phyloP scores from a whole-genome alignment of 768 basidiomycete genomes.

The Strobilomyces echinocephalus region DNA sequence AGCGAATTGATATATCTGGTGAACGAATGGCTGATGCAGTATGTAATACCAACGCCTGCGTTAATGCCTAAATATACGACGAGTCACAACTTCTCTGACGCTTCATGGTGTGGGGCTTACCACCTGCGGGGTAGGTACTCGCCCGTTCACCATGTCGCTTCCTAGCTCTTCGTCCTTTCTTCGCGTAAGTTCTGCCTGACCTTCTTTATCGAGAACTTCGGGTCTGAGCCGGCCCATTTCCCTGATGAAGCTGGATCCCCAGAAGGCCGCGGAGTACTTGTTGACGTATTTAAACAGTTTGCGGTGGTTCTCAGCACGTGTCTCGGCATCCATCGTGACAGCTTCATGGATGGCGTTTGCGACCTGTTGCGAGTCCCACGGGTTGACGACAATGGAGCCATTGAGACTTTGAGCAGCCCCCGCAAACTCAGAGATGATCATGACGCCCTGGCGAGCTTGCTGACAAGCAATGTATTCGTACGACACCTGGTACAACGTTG shows the following conservation, averaged over 20 bases:
- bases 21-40: slow-evolving; percentile 12
- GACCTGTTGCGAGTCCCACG: slow-evolving; percentile 98
- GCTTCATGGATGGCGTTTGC: slow-evolving; percentile 97
- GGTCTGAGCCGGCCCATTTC: slow-evolving; percentile 68
- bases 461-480: slow-evolving; percentile 99
- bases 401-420: slow-evolving; percentile 96
- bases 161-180: slow-evolving; percentile 36
- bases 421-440: slow-evolving; percentile 98
- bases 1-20: slow-evolving; percentile 29
- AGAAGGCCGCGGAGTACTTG: slow-evolving; percentile 90
- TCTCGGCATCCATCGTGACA: slow-evolving; percentile 79
- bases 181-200: slow-evolving; percentile 32
- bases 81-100: slow-evolving; percentile 29
- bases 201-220: slow-evolving; percentile 32
- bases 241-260: slow-evolving; percentile 86
- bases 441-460: slow-evolving; percentile 85
- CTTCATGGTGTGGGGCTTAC: slow-evolving; percentile 33
- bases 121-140: slow-evolving; percentile 31
- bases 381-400: slow-evolving; percentile 95
- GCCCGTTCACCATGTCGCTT: slow-evolving; percentile 38
- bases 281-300: slow-evolving; percentile 96
- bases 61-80: slow-evolving; percentile 23
- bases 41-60: slow-evolving; percentile 24
- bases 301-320: slow-evolving; percentile 85
- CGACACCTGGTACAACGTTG: slow-evolving; percentile 63